Percentiles rank a stretch among this genome's conserved stretches.
Conservation (phyloP, 73 alveolate genomes). For the Tetrahymena malaccensis region DNA sequence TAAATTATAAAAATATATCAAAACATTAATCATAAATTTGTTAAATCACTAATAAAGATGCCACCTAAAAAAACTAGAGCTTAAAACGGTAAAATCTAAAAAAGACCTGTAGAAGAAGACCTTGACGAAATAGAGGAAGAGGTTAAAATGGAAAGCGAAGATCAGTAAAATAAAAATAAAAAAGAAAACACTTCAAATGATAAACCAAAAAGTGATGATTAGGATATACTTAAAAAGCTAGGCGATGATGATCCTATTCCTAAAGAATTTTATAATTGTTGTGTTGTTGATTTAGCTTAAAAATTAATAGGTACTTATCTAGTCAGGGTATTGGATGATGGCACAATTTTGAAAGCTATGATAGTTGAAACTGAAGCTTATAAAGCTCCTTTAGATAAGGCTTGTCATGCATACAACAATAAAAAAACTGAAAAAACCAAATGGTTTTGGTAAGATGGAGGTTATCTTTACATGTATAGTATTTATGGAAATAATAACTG, state of each 20-base stretch:
- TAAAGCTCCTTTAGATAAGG: constrained; percentile 40
- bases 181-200: not conserved
- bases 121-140: not conserved
- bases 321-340: not conserved
- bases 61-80: not conserved
- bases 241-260: not conserved
- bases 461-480: constrained; percentile 16
- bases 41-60: not conserved
- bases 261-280: not conserved
- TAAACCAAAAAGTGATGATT: not conserved
- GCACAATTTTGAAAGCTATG: not conserved
- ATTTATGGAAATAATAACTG: constrained; percentile 36
- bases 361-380: constrained; percentile 34
- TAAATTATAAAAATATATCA: not conserved
- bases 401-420: constrained; percentile 35
- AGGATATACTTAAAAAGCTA: not conserved
- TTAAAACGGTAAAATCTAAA: not conserved
- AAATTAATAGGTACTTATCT: not conserved
- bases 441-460: constrained; percentile 43
- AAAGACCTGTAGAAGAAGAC: not conserved
- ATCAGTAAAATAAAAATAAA: not conserved
- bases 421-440: constrained; percentile 32
- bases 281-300: not conserved
- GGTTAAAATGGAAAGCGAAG: not conserved
- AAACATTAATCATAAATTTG: no score